Base-by-base conservation (phyloP, 2,329 filamentous ascomycete species). In the Cladosporium sp. region DNA sequence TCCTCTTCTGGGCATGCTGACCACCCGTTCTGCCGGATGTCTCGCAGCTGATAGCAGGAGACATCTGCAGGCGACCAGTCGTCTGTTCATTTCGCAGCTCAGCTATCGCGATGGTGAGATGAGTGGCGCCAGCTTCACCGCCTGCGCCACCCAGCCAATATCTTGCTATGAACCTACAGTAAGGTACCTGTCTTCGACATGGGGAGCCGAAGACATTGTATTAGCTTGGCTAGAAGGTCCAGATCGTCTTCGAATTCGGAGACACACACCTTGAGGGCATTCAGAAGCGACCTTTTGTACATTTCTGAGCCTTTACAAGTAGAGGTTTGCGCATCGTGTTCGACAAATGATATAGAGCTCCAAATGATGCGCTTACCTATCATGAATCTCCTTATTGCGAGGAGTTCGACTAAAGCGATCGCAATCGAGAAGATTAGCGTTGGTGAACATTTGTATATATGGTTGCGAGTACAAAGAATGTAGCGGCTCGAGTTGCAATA, bases 21-120 rank as follows among this genome's bases (percentile, higher is more conserved):
- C 52, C 52, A 55, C 52, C 52, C 29, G 29, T 55, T 55, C 29
- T 55, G 31, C 31, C 52, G 52, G 28, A 55, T 55, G 52, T 55
- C 29, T 55, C 52, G 52, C 52, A 55, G 29, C 52, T 55, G 18
- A 31, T 23, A 4, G 29, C 6, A 55, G 52, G 28, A 29, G 31
- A 23, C 28, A 55, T 21, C 7, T 55, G 52, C 52, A 55, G 28
- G 28, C 52, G 52, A 33, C 7, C 49, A 55, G 28, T 33, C 52
- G 33, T 21, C 28, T 55, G 50, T 16, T 55, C 23, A 29, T 33
- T 2, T 46, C 23, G 52, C 52, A 55, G 52, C 28, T 55, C 52
- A 55, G 52, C 52, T 55, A 29, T n/a, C 26, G 23, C 23, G 23
- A 53, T 1, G 18, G 52, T 55, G 52, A 55, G 52, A 55, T 55